Percentiles rank a stretch among this genome's conserved stretches.
Evolutionary conservation across 2,329 filamentous ascomycete genomes (phyloP).

Genomic region (Diaporthe humulicola): DNA sequence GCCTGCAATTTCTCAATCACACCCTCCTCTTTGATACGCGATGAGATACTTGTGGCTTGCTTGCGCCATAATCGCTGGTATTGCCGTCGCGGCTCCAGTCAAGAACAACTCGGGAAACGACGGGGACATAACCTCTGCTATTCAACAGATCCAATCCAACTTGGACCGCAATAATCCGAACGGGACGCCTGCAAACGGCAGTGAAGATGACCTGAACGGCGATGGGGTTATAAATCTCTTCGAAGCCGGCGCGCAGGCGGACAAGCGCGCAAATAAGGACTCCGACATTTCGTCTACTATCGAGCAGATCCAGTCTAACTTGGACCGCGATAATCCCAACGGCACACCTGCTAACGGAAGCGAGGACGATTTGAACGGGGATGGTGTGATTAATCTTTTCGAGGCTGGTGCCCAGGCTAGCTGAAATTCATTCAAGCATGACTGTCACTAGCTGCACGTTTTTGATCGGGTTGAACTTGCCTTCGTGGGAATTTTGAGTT

Average conservation of each 20-base stretch:
- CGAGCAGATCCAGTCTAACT: slow-evolving; percentile 10
- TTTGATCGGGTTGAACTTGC: background rate
- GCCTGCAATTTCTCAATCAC: background rate
- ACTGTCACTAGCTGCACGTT: background rate
- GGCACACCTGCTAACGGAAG: slow-evolving; percentile 13
- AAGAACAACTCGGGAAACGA: background rate
- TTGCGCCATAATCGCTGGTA: background rate
- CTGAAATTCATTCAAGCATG: background rate
- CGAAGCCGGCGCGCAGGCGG: slow-evolving; percentile 21
- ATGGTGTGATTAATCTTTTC: slow-evolving; percentile 24
- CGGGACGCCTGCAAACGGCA: slow-evolving; percentile 20
- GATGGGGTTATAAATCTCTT: slow-evolving; percentile 25
- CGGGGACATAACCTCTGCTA: background rate
- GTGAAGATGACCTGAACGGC: slow-evolving; percentile 14
- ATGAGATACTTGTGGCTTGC: background rate
- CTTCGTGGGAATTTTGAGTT: background rate
- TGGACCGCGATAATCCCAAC: slow-evolving; percentile 25
- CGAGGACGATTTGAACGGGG: slow-evolving; percentile 12
- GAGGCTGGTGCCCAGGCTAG: slow-evolving; percentile 26
- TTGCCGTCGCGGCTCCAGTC: background rate
- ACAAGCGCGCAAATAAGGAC: slow-evolving; percentile 1
- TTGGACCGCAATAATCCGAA: slow-evolving; percentile 25
- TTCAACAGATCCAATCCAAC: slow-evolving; percentile 1
- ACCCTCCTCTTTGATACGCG: background rate
- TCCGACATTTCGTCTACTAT: background rate